phyloP scores from a whole-genome alignment of 495 filamentous ascomycete species.

The Sordaria brevicollis region DNA sequence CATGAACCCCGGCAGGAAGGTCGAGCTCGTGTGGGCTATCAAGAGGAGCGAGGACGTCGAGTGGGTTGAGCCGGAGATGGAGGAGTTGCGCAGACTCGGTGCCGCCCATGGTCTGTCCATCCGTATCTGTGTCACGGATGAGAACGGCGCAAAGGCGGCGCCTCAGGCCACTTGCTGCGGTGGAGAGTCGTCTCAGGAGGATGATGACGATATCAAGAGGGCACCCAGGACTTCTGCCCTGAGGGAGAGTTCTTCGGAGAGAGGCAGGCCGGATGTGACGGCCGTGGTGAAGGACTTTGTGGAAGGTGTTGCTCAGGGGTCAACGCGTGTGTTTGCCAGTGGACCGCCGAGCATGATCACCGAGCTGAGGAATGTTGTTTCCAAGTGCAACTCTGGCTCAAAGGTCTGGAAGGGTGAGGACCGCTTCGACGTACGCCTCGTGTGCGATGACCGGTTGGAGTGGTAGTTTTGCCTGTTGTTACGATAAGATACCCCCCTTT shows the following conservation, averaged over 20 bases:
- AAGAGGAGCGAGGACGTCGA: slow-evolving; percentile 40
- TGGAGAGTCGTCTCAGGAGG: not conserved
- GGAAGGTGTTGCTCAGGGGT: slow-evolving; percentile 26
- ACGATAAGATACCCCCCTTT: slow-evolving; percentile 5
- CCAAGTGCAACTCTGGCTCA: slow-evolving; percentile 34
- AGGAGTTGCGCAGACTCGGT: slow-evolving; percentile 29
- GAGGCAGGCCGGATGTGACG: slow-evolving; percentile 21
- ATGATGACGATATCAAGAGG: slow-evolving; percentile 2
- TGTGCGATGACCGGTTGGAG: slow-evolving; percentile 45
- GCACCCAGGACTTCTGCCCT: not conserved
- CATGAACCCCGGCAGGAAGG: slow-evolving; percentile 17
- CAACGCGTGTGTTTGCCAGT: slow-evolving; percentile 48
- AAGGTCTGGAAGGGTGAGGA: slow-evolving; percentile 47
- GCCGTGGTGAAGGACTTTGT: slow-evolving; percentile 28
- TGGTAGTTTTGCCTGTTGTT: slow-evolving; percentile 15
- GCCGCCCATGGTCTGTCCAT: slow-evolving; percentile 33
- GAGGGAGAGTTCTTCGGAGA: slow-evolving; percentile 1
- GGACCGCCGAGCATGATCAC: slow-evolving; percentile 51
- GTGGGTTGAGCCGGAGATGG: slow-evolving; percentile 50
- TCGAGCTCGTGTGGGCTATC: slow-evolving; percentile 55
- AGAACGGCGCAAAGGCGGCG: slow-evolving; percentile 2
- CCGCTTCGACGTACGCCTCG: slow-evolving; percentile 43
- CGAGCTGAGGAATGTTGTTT: slow-evolving; percentile 45
- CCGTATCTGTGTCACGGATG: slow-evolving; percentile 46
- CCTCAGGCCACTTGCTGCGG: not conserved